Conservation (phyloP, 495 filamentous ascomycete genomes). For the Aspergillus sparsus region DNA sequence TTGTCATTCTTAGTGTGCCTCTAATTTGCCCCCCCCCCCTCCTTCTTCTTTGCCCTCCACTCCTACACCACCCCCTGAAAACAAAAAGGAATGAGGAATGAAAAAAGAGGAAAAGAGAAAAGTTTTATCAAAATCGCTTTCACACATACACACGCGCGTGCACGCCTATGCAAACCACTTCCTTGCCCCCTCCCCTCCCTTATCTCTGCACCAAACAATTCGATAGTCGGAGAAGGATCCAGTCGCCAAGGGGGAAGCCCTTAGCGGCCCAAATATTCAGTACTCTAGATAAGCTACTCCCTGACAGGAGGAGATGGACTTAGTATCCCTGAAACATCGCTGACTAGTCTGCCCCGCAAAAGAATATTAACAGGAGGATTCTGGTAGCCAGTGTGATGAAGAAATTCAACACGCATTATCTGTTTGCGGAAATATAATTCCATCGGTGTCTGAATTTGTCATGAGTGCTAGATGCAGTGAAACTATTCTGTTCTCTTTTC, state of each 20-base stretch:
- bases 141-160: background rate
- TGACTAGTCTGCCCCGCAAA: background rate
- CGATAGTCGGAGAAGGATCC: background rate
- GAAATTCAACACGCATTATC: background rate
- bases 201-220: background rate
- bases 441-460: slow-evolving; percentile 8
- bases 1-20: too few relatives aligned
- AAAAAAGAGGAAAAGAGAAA: background rate
- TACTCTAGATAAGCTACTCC: slow-evolving; percentile 16
- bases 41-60: background rate
- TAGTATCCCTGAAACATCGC: slow-evolving; percentile 7
- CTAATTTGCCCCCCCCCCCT: background rate
- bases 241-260: background rate
- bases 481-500: background rate
- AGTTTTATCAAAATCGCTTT: background rate
- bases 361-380: slow-evolving; percentile 4
- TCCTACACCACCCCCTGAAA: background rate
- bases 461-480: background rate
- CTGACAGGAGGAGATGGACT: slow-evolving; percentile 16
- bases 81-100: background rate
- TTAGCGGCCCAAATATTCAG: slow-evolving; percentile 5
- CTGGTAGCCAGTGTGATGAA: background rate
- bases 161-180: background rate
- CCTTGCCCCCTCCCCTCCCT: background rate
- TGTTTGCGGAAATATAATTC: slow-evolving; percentile 13